Evolutionary conservation across 1,139 yeast genomes (phyloP).

Genomic region (Hansenula lynferdii): DNA sequence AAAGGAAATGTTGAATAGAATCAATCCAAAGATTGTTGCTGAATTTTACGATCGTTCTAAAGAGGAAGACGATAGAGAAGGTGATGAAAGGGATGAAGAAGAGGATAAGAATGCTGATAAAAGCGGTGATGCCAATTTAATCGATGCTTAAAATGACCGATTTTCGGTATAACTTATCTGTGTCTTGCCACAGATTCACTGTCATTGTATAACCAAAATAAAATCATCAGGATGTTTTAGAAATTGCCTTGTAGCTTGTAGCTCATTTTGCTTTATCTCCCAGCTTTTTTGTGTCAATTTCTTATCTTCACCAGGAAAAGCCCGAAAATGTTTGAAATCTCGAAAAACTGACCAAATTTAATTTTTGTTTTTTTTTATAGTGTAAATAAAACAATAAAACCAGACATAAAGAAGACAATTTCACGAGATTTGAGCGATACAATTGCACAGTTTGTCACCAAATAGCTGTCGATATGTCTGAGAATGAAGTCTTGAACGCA

Average conservation of each 20-base stretch:
- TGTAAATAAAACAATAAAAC: background rate
- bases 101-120: conserved; percentile 33
- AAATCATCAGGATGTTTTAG: background rate
- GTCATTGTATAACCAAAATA: background rate
- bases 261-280: too few species aligned
- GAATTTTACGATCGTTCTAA: conserved; percentile 94
- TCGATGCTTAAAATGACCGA: conserved; percentile 20
- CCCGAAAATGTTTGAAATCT: too few species aligned
- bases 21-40: conserved; percentile 91
- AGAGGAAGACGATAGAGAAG: conserved; percentile 50
- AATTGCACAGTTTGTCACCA: too few species aligned
- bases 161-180: too few species aligned
- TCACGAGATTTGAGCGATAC: too few species aligned
- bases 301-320: background rate
- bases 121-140: conserved; percentile 28
- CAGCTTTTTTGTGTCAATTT: background rate
- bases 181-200: too few species aligned
- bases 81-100: conserved; percentile 24
- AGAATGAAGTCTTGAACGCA: conserved; percentile 12
- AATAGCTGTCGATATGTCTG: background rate
- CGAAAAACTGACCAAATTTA: background rate
- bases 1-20: conserved; percentile 96
- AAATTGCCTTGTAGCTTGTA: background rate
- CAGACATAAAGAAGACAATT: background rate
- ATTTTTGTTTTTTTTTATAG: background rate